Evolutionary conservation across 495 filamentous ascomycete genomes (phyloP).

Genomic region (Daldinia vernicosa): DNA sequence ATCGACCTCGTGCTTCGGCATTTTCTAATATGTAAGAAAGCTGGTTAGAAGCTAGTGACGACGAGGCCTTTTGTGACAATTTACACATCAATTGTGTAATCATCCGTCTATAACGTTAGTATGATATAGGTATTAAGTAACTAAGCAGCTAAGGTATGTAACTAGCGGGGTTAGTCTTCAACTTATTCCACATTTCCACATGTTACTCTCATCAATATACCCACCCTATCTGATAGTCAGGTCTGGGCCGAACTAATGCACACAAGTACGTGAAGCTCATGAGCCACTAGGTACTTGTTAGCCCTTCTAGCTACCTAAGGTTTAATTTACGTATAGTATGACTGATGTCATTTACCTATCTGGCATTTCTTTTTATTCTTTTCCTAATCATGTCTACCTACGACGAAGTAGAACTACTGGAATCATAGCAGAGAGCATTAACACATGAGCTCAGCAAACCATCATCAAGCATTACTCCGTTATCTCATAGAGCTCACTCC

Average conservation of each 20-base stretch:
- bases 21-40: constrained; percentile 20
- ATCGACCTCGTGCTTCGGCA: constrained; percentile 49
- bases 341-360: constrained; percentile 7
- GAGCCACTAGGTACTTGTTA: not conserved
- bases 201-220: not conserved
- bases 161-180: constrained; percentile 11
- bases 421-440: constrained; percentile 17
- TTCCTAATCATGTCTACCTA: constrained; percentile 37
- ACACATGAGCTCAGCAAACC: constrained; percentile 17
- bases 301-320: not conserved
- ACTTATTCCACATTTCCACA: constrained; percentile 6
- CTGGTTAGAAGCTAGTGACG: not conserved
- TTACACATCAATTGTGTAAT: constrained; percentile 20
- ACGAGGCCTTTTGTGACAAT: constrained; percentile 9
- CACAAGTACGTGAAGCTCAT: not conserved
- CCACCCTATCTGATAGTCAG: constrained; percentile 8
- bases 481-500: constrained; percentile 17
- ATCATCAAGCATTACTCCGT: constrained; percentile 26
- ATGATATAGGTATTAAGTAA: not conserved
- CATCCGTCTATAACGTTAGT: not conserved
- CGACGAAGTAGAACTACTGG: constrained; percentile 22
- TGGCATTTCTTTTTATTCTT: constrained; percentile 29
- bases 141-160: too few species aligned
- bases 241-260: not conserved
- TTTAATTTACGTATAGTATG: not conserved